Base-by-base conservation (phyloP, 192 early-diverging fungal genomes). In the Backusella mclennaniae region DNA sequence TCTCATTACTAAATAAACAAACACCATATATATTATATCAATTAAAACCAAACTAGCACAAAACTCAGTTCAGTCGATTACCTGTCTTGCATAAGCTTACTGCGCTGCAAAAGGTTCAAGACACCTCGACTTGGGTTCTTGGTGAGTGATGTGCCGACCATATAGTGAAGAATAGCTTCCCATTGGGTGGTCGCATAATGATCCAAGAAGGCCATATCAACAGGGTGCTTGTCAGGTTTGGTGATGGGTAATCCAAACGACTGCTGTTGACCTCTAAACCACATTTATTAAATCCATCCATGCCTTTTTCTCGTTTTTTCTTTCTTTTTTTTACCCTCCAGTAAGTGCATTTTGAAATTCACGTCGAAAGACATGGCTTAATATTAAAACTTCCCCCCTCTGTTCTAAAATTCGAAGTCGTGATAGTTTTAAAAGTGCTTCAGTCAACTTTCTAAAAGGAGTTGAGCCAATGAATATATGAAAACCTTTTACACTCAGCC, bases 151-250 rank as follows among this genome's bases (percentile, higher is more conserved):
- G 92, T 96, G 0, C 97, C 96, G 5, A 98, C 96, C 90, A 99
- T 93, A 71, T 90, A 98, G 74, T 98, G 96, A 75, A 99, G 78
- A 35, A 98, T 95, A 3, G 92, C 80, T 81, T 99, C 96, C 97
- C 97, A 99, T 52, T 90, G 84, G 41, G 93, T 89, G 31, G 85
- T 88, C 2, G 96, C 93, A 79, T 97, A 92, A 21, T 87, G 80
- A 76, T 96, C 95, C 77, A 99, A 79, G 71, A 92, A 92, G 6
- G 83, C 86, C 35, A 89, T 85, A 33, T 93, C 92, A 1, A 96
- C 89, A 23, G 86, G 80, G 66, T 90, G 79, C 52, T 91, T 92
- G 68, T 91, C 88, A 0, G 81, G 77, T 6, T 87, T 87, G 0
- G 87, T 80, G 35, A 79, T 89, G 1, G 91, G 91, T 35, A 90